Conservation (phyloP, 768 basidiomycete species). For the Trametes cubensis region DNA sequence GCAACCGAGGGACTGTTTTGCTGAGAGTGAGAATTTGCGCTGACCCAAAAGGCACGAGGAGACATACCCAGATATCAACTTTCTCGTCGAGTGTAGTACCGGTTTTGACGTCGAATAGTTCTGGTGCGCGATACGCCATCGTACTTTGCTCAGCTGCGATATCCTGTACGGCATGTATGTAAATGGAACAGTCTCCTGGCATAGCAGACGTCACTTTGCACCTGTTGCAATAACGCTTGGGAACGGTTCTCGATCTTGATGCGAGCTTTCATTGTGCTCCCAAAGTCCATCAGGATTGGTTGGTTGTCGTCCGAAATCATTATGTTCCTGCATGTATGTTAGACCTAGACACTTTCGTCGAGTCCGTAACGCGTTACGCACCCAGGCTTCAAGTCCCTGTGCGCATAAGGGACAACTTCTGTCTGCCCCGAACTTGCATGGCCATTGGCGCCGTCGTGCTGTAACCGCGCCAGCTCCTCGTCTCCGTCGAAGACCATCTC, state of each 20-base stretch:
- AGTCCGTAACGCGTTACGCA: conserved; percentile 42
- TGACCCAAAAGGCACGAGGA: too few relatives aligned
- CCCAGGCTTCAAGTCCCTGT: conserved; percentile 97
- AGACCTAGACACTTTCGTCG: background rate
- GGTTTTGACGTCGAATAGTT: conserved; percentile 97
- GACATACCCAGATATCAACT: conserved; percentile 91
- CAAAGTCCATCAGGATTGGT: conserved; percentile 98
- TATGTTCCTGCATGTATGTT: conserved; percentile 65
- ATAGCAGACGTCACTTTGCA: conserved; percentile 31
- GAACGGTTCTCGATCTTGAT: conserved; percentile 80
- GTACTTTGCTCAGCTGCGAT: conserved; percentile 97
- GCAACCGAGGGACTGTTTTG: conserved; percentile 84
- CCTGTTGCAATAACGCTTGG: conserved; percentile 89
- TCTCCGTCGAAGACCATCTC: conserved; percentile 82
- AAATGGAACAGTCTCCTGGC: too few relatives aligned
- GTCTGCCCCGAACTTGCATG: conserved; percentile 40
- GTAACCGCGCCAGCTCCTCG: conserved; percentile 58
- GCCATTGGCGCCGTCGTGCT: conserved; percentile 42
- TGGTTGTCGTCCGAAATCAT: conserved; percentile 95
- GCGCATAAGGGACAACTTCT: conserved; percentile 87
- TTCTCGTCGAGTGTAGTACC: conserved; percentile 86
- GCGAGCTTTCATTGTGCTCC: conserved; percentile 85
- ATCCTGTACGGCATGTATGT: conserved; percentile 50
- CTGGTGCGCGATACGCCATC: conserved; percentile 98
- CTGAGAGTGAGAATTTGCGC: background rate